Base-by-base conservation (phyloP, 1,284 basidiomycete species). In the Heterobasidion parviporum region DNA sequence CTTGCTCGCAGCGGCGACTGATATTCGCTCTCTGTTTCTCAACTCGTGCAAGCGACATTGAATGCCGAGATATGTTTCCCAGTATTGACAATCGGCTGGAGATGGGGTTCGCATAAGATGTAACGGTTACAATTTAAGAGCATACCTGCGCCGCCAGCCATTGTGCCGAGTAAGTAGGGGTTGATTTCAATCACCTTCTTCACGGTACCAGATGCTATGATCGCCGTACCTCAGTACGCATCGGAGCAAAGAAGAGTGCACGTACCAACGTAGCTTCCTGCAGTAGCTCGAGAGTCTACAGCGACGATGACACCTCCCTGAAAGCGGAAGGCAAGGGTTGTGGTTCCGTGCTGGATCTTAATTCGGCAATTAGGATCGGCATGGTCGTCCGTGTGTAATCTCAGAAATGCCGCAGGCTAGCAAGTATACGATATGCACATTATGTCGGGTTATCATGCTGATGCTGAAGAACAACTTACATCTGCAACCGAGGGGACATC, bases 121-220 rank as follows among this genome's bases (percentile, higher is more conserved):
- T 50, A 38, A 14, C 32, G 6, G 12, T 47, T 34, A 26, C 48
- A 18, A 32, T 35, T 18, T 0, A 49, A 15, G 15, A 49, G 54
- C 44, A 35, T 9, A 73, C 94, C 94, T 61, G 96, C 96, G 74
- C 95, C 96, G 74, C 96, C 97, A 59, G 96, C 96, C 96, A 99
- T 99, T 1, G 96, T 99, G 58, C 97, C 97, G 35, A 99, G 82
- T 54, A 99, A 75, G 76, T 97, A 99, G 50, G 94, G 94, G 77
- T 99, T 99, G 74, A 99, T 99, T 77, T 99, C 97, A 65, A 99
- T 99, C 61, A 99, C 96, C 79, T 98, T 98, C 80, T 95, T 97
- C 60, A 98, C 92, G 15, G 94, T 98, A 54, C 94, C 94, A 34
- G 87, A 92, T 0, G 94, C 94, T 96, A 62, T 26, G 16, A 54